Evolutionary conservation across 345 rosid genomes (phyloP), one percentile per base, ranked within the genome.

Genomic region (Sisymbrium altissimum): DNA sequence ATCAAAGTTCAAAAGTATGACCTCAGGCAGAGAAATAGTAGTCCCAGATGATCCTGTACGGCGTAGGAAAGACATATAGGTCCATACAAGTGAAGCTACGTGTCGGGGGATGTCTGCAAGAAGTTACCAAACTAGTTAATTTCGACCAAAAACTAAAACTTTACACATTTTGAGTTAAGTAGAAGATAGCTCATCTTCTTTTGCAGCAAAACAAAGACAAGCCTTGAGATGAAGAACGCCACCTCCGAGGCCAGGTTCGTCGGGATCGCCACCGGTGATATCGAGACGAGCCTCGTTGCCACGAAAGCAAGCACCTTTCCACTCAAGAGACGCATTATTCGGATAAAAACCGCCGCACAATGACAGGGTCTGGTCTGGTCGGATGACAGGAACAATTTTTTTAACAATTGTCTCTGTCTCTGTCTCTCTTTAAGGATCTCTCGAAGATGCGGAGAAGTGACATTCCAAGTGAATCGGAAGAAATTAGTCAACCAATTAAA

Each of bases 81-180:
- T 95, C 99, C 96, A 92, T 90, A 75, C 99, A 92, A 3, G 98
- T 87, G 90, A 97, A 92, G 76, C 99, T 95, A 67, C 87, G 96
- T 0, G 99, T 81, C 83, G 18, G n/a, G n/a, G n/a, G 89, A 85
- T 49, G 97, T 90, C 99, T 95, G 86, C 61, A 79, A 66, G 74
- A 10, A 23, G 35, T 59, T 15, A 29, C 52, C 58, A 23, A 32
- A 29, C 48, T 19, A 48, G 49, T 70, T 10, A 46, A 10, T 60
- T 36, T 41, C 60, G 9, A 46, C 59, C 67, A 53, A 54, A 73
- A 56, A 5, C 25, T 2, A 4, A 53, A 9, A 54, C 0, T 52
- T 64, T 65, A 60, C 60, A 48, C n/a, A n/a, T n/a, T n/a, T n/a
- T n/a, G n/a, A n/a, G n/a, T n/a, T n/a, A n/a, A n/a, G n/a, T n/a